Conservation (phyloP, 192 early-diverging fungal genomes). For the Backusella tarrabulga region DNA sequence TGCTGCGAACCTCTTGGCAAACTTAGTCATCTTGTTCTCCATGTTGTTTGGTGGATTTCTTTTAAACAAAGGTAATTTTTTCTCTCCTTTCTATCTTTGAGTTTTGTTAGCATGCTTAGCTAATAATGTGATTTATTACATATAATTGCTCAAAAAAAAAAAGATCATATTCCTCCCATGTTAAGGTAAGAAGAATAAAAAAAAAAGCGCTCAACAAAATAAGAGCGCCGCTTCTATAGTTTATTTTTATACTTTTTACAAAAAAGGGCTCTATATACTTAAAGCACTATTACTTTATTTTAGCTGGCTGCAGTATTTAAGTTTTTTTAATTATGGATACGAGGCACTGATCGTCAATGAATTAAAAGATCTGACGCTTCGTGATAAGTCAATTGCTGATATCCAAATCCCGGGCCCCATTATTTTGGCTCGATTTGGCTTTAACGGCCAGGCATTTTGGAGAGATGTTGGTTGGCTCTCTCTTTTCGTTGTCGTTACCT, state of each 20-base stretch:
- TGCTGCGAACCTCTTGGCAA: slow-evolving; percentile 59
- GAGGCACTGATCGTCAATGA: slow-evolving; percentile 76
- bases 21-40: slow-evolving; percentile 68
- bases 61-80: slow-evolving; percentile 58
- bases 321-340: slow-evolving; percentile 71
- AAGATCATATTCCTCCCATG: slow-evolving; percentile 35
- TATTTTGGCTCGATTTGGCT: slow-evolving; percentile 35
- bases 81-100: neutral
- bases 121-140: neutral
- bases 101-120: neutral
- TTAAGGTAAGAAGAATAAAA: slow-evolving; percentile 21
- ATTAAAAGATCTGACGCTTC: slow-evolving; percentile 33
- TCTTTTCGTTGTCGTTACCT: slow-evolving; percentile 13
- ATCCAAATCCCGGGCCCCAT: slow-evolving; percentile 38
- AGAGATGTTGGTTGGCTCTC: slow-evolving; percentile 17
- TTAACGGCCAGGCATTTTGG: slow-evolving; percentile 40
- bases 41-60: slow-evolving; percentile 79
- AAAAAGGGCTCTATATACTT: neutral
- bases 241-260: neutral
- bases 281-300: neutral
- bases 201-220: too few species aligned
- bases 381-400: slow-evolving; percentile 35
- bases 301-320: slow-evolving; percentile 69
- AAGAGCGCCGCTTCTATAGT: neutral
- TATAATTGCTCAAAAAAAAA: neutral